Conservation (phyloP, 371 early-diverging fungal species). For the Paraphysoderma sedebokerense region DNA sequence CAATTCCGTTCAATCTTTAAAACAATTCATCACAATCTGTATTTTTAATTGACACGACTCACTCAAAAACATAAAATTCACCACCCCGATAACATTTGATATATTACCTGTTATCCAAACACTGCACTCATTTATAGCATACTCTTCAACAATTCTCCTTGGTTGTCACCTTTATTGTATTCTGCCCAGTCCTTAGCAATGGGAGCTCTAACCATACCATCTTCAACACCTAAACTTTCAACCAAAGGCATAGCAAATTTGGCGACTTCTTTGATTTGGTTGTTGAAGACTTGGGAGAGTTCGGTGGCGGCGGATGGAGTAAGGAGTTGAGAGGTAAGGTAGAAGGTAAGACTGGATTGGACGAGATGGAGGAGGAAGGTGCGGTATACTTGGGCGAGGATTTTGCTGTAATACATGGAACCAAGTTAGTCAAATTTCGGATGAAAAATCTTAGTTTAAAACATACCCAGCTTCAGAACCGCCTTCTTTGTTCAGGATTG, state of each 20-base stretch:
- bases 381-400: conserved; percentile 16
- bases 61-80: too few relatives aligned
- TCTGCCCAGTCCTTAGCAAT: conserved; percentile 43
- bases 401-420: not conserved
- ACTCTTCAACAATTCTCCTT: conserved; percentile 18
- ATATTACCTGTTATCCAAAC: too few relatives aligned
- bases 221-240: conserved; percentile 33
- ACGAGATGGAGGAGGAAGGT: conserved; percentile 29
- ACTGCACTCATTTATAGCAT: not conserved
- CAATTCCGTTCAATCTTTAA: too few relatives aligned
- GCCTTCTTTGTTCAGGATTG: conserved; percentile 10
- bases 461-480: conserved; percentile 7
- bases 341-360: conserved; percentile 28
- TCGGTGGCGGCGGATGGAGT: conserved; percentile 16
- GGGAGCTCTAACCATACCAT: conserved; percentile 39
- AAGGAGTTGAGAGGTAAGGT: conserved; percentile 24
- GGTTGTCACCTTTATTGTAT: conserved; percentile 38
- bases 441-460: not conserved
- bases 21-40: too few relatives aligned
- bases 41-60: too few relatives aligned
- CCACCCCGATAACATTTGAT: too few relatives aligned
- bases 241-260: conserved; percentile 22
- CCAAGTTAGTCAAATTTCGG: not conserved
- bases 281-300: conserved; percentile 17
- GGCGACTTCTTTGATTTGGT: conserved; percentile 20